A percentile compares a stretch with the other conserved stretches of the same genome.
Conservation (phyloP, 495 filamentous ascomycete genomes). For the Lichina pygmaea region DNA sequence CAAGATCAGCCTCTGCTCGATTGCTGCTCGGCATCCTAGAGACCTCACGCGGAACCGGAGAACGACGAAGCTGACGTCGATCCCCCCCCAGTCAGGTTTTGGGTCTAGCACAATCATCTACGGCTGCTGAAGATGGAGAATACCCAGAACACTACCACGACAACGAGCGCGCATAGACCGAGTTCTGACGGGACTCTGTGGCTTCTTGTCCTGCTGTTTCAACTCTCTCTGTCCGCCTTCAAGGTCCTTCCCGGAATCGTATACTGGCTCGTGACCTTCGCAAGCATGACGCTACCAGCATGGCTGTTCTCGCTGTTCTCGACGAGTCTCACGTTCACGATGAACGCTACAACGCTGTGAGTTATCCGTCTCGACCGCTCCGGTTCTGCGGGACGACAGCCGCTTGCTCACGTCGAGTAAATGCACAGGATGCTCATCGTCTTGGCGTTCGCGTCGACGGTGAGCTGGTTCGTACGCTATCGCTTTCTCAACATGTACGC, state of each 20-base stretch:
- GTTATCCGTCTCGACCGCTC: conserved; percentile 5
- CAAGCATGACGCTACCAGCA: conserved; percentile 69
- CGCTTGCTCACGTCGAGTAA: background rate
- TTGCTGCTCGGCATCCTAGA: too few relatives aligned
- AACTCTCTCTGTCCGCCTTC: conserved; percentile 20
- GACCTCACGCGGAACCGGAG: too few relatives aligned
- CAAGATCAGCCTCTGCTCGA: too few relatives aligned
- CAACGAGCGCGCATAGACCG: too few relatives aligned
- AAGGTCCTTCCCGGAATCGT: conserved; percentile 45
- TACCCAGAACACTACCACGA: too few relatives aligned
- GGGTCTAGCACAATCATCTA: too few relatives aligned
- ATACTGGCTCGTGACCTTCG: conserved; percentile 62
- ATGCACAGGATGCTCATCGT: conserved; percentile 43
- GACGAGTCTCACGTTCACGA: conserved; percentile 85
- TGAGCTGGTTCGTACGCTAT: conserved; percentile 85
- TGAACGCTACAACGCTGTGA: conserved; percentile 92
- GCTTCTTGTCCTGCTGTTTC: conserved; percentile 10
- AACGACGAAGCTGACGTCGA: too few relatives aligned
- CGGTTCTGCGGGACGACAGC: background rate
- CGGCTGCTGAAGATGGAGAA: too few relatives aligned
- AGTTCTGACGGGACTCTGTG: too few relatives aligned
- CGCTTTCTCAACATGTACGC: conserved; percentile 89
- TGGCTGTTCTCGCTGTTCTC: conserved; percentile 83
- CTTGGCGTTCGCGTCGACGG: conserved; percentile 43
- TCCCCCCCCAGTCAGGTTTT: too few relatives aligned